Conservation (phyloP, 2,329 filamentous ascomycete genomes). For the Verticillium albo-atrum region DNA sequence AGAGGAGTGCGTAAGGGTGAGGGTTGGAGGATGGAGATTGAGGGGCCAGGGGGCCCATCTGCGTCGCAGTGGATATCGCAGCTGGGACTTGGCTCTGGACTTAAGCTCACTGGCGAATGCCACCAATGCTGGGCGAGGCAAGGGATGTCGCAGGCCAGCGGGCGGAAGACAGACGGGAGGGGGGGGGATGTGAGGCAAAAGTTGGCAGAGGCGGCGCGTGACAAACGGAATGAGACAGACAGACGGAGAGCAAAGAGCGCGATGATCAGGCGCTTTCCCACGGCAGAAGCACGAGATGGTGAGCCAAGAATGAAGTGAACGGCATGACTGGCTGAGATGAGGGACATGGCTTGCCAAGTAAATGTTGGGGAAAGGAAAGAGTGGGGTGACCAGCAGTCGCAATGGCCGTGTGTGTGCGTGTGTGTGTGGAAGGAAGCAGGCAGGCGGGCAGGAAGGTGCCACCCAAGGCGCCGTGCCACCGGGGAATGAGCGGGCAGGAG, state of each 20-base stretch:
- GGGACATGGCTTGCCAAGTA: background rate
- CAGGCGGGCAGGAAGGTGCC: background rate
- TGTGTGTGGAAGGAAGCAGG: background rate
- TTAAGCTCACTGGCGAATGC: background rate
- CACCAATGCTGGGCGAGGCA: background rate
- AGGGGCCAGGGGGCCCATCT: background rate
- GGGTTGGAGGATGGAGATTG: background rate
- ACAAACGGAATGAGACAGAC: background rate
- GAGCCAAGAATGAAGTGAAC: background rate
- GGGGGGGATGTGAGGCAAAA: background rate
- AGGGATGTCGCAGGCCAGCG: background rate
- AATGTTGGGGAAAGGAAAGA: background rate
- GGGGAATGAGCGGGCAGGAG: background rate
- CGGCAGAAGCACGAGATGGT: background rate
- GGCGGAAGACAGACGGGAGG: background rate
- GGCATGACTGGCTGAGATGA: background rate
- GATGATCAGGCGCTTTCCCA: background rate
- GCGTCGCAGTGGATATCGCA: background rate
- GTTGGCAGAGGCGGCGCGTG: background rate
- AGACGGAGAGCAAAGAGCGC: background rate
- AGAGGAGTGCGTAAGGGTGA: background rate
- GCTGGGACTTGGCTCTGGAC: slow-evolving; percentile 1
- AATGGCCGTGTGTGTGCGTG: no score
- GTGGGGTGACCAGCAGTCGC: background rate
- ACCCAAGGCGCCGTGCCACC: background rate